These are phyloP conservation scores for Teunomyces lycoperdinae DNA, from an alignment of 805 yeast genomes.

Conservation along the genomic window DNA sequence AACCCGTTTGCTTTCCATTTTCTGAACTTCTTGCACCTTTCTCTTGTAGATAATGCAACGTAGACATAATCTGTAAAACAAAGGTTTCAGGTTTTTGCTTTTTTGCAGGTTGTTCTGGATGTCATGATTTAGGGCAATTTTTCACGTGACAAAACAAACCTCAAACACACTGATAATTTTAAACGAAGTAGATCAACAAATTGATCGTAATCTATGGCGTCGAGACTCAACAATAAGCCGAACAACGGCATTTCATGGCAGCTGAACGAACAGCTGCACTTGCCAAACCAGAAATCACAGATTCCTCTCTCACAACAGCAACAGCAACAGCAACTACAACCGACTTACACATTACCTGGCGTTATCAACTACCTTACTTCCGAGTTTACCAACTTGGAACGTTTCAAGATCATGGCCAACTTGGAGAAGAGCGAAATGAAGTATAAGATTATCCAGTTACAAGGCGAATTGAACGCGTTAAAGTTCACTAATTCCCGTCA, in stretches of 20 bases:
- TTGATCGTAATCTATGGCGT: not conserved
- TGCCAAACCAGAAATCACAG: constrained; percentile 5
- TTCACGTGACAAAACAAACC: not conserved
- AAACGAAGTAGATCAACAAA: not conserved
- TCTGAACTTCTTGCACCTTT: too few relatives aligned
- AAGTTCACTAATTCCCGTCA: constrained; percentile 42
- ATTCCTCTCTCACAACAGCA: constrained; percentile 5
- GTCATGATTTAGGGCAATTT: too few relatives aligned
- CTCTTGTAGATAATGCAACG: too few relatives aligned
- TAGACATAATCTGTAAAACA: too few relatives aligned
- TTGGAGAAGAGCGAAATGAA: constrained; percentile 53
- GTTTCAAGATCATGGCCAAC: constrained; percentile 47
- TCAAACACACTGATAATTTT: not conserved
- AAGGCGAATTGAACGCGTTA: constrained; percentile 49
- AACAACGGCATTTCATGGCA: constrained; percentile 2
- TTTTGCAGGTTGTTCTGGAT: too few relatives aligned
- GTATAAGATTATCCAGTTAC: constrained; percentile 48
- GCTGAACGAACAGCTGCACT: constrained; percentile 9
- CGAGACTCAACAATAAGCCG: constrained; percentile 3
- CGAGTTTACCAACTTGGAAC: constrained; percentile 49
- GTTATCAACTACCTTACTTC: constrained; percentile 57
- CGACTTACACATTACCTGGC: constrained; percentile 53
- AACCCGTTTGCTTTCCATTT: too few relatives aligned
- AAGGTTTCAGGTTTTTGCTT: too few relatives aligned
- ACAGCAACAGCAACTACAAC: constrained; percentile 8